phyloP scores from a whole-genome alignment of 129 eudicot species.

The Silybum marianum region DNA sequence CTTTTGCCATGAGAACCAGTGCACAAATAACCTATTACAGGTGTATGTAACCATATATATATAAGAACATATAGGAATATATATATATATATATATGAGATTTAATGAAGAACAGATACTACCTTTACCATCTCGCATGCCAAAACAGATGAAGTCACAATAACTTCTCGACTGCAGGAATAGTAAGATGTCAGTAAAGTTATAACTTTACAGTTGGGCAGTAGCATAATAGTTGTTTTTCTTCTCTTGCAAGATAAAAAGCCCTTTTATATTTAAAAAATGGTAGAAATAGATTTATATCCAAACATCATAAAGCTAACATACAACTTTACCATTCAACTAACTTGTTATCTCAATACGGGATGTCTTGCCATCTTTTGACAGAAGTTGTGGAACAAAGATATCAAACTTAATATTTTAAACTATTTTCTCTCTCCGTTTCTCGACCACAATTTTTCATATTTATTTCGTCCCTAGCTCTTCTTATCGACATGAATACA shows the following conservation, averaged over 20 bases:
- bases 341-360: neutral
- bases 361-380: neutral
- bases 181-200: conserved; percentile 12
- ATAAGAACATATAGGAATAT: neutral
- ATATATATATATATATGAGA: neutral
- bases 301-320: neutral
- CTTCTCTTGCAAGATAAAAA: neutral
- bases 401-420: neutral
- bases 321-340: neutral
- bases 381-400: neutral
- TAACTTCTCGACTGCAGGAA: conserved; percentile 77
- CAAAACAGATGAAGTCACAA: conserved; percentile 86
- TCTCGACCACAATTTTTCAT: neutral
- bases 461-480: neutral
- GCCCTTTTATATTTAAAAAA: neutral
- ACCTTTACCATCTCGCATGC: conserved; percentile 88
- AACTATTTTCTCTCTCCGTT: neutral
- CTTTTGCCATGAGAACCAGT: conserved; percentile 68
- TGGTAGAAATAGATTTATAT: neutral
- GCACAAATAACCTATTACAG: conserved; percentile 74
- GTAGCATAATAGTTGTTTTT: neutral
- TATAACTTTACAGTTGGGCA: conserved; percentile 9
- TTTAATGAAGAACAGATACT: conserved; percentile 11
- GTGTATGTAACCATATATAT: neutral
- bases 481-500: neutral